Base-by-base conservation (phyloP, 306 rosid species). In the Clitoria ternatea region DNA sequence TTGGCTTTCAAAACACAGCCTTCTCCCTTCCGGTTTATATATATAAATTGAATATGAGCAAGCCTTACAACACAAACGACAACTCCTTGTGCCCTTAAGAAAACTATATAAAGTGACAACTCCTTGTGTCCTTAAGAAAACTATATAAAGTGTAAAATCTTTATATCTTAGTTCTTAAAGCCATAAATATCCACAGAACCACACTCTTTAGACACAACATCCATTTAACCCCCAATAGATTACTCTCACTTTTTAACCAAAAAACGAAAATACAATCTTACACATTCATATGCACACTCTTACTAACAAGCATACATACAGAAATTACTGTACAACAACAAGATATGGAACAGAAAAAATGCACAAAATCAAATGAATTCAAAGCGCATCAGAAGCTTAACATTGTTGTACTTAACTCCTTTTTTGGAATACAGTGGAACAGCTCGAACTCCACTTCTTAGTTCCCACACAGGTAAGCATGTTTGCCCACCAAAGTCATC, bases 401-500 rank as follows among this genome's bases (percentile, higher is more conserved):
- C 99, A 5, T 81, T 69, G 37, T 53, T 14, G 90, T 86, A 95
- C 85, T 72, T 75, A 6, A 77, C 81, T 48, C 96, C 97, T 83
- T 83, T 87, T 5, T 18, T 73, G 84, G 33, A 5, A 61, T 82
- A 72, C 2, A 95, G 74, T 3, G 92, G 72, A 72, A 95, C 81
- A 11, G 97, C 86, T 32, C 97, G 89, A 61, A 95, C 86, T 56
- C 99, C 99, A 6, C 37, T 73, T 69, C 84, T 80, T 27, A 95
- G 74, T 82, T 91, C 99, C 5, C 82, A 73, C 33, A 95, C 85
- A 0, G 99, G 99, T 9, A 95, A 80, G 73, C 99, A 89, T 9
- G 96, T 78, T 79, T 95, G 99, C 33, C 99, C 99, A 26, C 96
- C 99, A 29, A 95, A 95, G 81, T 95, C 99, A 43, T 95, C 99